Evolutionary conservation across 305 asterid genomes (phyloP), one percentile per base, ranked within the genome.

Genomic region (Fraxinus greggii): DNA sequence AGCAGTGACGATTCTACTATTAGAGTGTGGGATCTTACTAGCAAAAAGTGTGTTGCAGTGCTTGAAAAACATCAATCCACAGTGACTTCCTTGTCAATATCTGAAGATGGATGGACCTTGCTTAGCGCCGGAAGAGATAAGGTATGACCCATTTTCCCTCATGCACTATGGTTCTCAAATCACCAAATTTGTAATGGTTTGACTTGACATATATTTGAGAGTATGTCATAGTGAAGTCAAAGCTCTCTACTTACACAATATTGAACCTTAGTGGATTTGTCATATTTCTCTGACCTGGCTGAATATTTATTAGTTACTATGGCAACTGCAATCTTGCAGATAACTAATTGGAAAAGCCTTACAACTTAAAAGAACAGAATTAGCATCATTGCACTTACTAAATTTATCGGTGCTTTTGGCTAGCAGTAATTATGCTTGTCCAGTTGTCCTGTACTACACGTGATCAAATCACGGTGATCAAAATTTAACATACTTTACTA

Each of bases 71-170:
- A 97, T 90, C 97, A 91, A 31, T 94, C 99, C 29, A 87, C 94
- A 2, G 94, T 97, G 85, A 94, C 99, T 87, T 94, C 99, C 31
- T 82, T 97, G 85, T 95, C 95, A 54, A 81, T 97, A 84, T 91
- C 98, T 80, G 92, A 90, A 86, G 98, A 97, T 81, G 98, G 98
- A 78, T 87, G 94, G 97, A 91, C 97, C 77, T 87, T 97, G 92
- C 82, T 97, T 80, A 90, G 92, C 74, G 97, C 97, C 15, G 98
- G 99, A 85, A 89, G 99, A 89, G 99, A 97, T 81, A 93, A 97
- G 97, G 99, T 88, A 88, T 33, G 80, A 54, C 63, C 75, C n/a
- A 21, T 15, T 78, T 54, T 31, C 19, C 10, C 40, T 31, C 63
- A 48, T 28, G 69, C 24, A 6, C 23, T 40, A 13, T 81, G 61